Evolutionary conservation across 2,329 filamentous ascomycete species (phyloP).

Genomic region (Shiraia bambusicola): DNA sequence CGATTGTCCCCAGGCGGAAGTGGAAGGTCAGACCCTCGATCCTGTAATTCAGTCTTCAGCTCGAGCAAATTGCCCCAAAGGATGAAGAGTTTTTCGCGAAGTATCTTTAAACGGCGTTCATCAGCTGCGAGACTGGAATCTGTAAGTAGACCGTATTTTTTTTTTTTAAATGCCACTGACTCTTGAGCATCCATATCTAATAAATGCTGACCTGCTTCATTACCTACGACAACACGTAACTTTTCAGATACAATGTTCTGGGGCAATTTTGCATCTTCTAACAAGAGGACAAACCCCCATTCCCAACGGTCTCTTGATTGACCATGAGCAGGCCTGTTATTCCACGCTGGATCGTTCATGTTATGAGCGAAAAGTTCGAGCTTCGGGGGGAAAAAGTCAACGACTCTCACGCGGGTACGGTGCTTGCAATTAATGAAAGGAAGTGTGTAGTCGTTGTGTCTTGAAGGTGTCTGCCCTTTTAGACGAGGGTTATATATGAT

Average conservation of each 20-base stretch:
- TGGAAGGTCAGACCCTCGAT: conserved; percentile 22
- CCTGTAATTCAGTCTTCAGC: conserved; percentile 64
- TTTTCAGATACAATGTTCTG: conserved; percentile 32
- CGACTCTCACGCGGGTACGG: conserved; percentile 68
- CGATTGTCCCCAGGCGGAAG: conserved; percentile 26
- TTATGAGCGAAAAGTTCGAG: conserved; percentile 69
- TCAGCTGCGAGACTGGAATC: conserved; percentile 59
- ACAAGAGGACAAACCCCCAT: conserved; percentile 78
- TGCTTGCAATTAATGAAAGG: conserved; percentile 78
- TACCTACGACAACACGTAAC: conserved; percentile 67
- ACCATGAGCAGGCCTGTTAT: conserved; percentile 35
- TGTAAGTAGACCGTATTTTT: not conserved
- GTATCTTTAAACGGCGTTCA: conserved; percentile 47
- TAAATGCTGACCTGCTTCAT: conserved; percentile 58
- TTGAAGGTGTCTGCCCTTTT: conserved; percentile 25
- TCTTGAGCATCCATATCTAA: conserved; percentile 57
- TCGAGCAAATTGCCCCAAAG: conserved; percentile 77
- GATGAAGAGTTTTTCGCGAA: conserved; percentile 71
- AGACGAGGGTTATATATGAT: conserved; percentile 54
- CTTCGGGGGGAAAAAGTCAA: conserved; percentile 73
- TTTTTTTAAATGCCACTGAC: too few species aligned
- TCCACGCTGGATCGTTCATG: conserved; percentile 41
- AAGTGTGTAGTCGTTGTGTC: conserved; percentile 50
- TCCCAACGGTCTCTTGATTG: conserved; percentile 62
- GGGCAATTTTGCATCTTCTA: conserved; percentile 65